These are phyloP conservation scores for Coemansia sp. DNA, from an alignment of 192 early-diverging fungal species.

Conservation along the genomic window DNA sequence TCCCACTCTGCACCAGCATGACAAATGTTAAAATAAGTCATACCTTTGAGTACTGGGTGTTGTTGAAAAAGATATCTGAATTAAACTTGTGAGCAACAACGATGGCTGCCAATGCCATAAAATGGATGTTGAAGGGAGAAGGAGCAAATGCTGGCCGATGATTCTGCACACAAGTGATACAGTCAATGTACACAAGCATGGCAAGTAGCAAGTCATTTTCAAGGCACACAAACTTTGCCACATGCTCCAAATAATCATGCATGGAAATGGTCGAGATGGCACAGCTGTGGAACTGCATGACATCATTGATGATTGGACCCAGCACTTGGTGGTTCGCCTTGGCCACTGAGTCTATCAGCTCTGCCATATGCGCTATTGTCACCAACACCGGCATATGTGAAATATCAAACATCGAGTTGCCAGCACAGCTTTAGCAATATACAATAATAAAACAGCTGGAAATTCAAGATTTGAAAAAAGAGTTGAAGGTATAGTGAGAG, in stretches of 20 bases:
- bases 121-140: constrained; percentile 70
- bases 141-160: constrained; percentile 57
- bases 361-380: constrained; percentile 39
- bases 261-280: constrained; percentile 66
- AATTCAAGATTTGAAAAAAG: too few species aligned
- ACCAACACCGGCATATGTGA: constrained; percentile 28
- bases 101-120: constrained; percentile 67
- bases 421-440: not conserved
- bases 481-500: too few species aligned
- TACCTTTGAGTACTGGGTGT: constrained; percentile 68
- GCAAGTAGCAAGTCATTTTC: constrained; percentile 67
- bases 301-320: constrained; percentile 21
- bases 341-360: constrained; percentile 32
- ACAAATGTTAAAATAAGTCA: too few species aligned
- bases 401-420: constrained; percentile 39
- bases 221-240: constrained; percentile 68
- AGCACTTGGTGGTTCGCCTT: constrained; percentile 25
- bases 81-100: constrained; percentile 74
- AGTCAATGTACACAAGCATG: constrained; percentile 74
- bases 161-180: constrained; percentile 52
- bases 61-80: constrained; percentile 73
- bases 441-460: too few species aligned
- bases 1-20: too few species aligned
- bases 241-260: constrained; percentile 63
- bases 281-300: constrained; percentile 72